Conservation (phyloP, 2,329 filamentous ascomycete genomes). For the Microcyclospora tardicrescens region DNA sequence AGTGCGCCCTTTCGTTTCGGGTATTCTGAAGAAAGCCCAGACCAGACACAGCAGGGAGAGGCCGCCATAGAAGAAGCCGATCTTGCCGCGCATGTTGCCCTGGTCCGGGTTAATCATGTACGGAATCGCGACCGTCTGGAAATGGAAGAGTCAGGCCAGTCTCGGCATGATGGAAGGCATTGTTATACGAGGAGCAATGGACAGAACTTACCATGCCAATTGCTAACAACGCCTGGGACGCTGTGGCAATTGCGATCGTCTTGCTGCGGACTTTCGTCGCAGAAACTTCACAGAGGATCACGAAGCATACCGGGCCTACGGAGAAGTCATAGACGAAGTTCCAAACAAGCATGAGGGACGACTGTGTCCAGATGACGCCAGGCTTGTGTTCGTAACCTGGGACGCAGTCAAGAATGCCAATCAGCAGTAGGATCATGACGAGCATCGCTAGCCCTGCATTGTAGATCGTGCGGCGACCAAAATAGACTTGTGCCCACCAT, state of each 20-base stretch:
- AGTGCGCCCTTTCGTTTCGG: constrained; percentile 29
- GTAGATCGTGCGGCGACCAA: constrained; percentile 30
- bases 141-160: background rate
- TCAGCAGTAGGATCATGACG: constrained; percentile 23
- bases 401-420: constrained; percentile 28
- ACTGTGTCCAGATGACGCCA: constrained; percentile 29
- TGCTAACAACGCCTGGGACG: constrained; percentile 23
- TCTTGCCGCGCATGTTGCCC: constrained; percentile 27
- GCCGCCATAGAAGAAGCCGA: constrained; percentile 31
- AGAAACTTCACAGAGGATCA: constrained; percentile 27
- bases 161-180: background rate
- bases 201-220: background rate
- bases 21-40: constrained; percentile 25
- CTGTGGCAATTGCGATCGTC: constrained; percentile 27
- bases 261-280: constrained; percentile 27
- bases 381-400: constrained; percentile 18
- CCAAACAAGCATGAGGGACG: constrained; percentile 25
- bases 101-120: constrained; percentile 32
- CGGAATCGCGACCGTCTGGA: constrained; percentile 25
- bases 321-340: constrained; percentile 26
- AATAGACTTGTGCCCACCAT: constrained; percentile 27
- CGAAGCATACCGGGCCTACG: constrained; percentile 27
- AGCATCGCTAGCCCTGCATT: constrained; percentile 25
- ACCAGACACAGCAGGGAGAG: constrained; percentile 21
- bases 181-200: background rate